Evolutionary conservation across 2,329 filamentous ascomycete genomes (phyloP), one percentile per base, ranked within the genome.

Genomic region (Alternaria arborescens): DNA sequence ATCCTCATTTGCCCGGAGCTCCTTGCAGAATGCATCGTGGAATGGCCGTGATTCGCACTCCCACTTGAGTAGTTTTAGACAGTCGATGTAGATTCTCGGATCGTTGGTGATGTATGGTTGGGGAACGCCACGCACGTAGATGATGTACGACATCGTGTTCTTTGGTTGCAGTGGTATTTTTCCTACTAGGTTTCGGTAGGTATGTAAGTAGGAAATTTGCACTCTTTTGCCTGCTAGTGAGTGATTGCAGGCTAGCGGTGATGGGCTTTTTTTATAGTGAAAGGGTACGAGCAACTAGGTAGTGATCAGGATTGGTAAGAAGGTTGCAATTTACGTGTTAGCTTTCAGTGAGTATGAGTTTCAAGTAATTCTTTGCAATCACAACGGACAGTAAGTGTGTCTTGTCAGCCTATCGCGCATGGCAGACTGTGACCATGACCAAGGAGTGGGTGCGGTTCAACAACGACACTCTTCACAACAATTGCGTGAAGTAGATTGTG

Each of bases 61-160:
- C 64, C 67, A 70, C 16, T 64, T 56, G 58, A 65, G 70, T 2
- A 55, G 36, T 11, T 55, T 58, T 24, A 51, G 43, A 22, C 57
- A 64, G 46, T 71, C 67, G 24, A 72, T 61, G 53, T 62, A 70
- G 41, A 72, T 69, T n/a, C 36, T 54, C 1, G 64, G 62, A 43
- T 70, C 61, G 44, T 70, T 68, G 43, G 65, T 69, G 46, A 71
- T 59, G 53, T 63, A 72, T 12, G 62, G 60, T 4, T 61, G 61
- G n/a, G 60, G 61, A 26, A 55, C 57, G 16, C 36, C 43, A 3
- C 66, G 68, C 6, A 62, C 60, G 36, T 62, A 55, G 52, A 70
- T 68, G 30, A 71, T 61, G 58, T 71, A 71, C 3, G 69, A 68
- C 69, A 71, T 71, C 8, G 10, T 61, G 16, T 28, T 42, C 22